Evolutionary conservation across 306 rosid genomes (phyloP).

Genomic region (cucumber (Cucumis sativus)): DNA sequence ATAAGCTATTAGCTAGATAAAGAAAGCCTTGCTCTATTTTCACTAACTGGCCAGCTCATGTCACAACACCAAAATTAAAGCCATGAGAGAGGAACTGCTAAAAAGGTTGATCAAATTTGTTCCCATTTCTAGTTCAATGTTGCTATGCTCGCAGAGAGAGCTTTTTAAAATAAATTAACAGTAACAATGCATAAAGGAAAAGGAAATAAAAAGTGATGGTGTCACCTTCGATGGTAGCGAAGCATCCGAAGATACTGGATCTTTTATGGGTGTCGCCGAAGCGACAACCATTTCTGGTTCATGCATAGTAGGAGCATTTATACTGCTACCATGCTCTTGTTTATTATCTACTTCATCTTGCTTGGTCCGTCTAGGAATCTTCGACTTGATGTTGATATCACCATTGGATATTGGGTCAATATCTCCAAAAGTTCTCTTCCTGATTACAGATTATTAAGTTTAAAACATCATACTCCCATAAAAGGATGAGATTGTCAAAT

Average conservation of each 20-base stretch:
- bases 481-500: neutral
- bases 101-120: neutral
- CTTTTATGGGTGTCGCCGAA: conserved; percentile 20
- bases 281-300: conserved; percentile 27
- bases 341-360: conserved; percentile 29
- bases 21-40: neutral
- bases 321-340: conserved; percentile 16
- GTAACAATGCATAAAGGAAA: neutral
- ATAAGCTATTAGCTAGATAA: neutral
- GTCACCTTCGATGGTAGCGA: conserved; percentile 42
- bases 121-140: neutral
- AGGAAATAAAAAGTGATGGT: neutral
- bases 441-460: conserved; percentile 23
- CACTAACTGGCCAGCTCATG: neutral
- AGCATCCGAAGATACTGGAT: conserved; percentile 26
- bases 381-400: conserved; percentile 28
- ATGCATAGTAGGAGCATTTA: conserved; percentile 20
- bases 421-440: conserved; percentile 64
- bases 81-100: neutral
- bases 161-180: neutral
- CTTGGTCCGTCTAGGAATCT: conserved; percentile 24
- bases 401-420: conserved; percentile 39
- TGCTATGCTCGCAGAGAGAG: neutral
- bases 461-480: neutral
- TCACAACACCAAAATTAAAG: neutral